Base-by-base conservation (phyloP, 306 rosid species). In the Sicyos baderoa region DNA sequence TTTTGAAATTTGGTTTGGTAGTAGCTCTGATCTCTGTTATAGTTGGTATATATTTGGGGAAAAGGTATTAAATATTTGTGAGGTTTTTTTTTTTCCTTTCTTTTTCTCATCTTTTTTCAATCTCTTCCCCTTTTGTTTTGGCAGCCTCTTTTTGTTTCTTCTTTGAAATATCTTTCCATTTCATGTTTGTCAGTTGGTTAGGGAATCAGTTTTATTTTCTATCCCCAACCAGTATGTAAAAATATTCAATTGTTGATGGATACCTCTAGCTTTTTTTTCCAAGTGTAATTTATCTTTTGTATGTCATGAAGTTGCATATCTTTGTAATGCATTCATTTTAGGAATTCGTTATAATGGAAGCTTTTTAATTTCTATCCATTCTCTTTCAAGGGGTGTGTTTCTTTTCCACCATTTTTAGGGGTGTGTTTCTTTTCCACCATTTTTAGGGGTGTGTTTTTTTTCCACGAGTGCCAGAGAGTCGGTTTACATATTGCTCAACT, bases 41-140 rank as follows among this genome's bases (percentile, higher is more conserved):
- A 74, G 7, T 86, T 21, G 97, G 99, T 71, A 61, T 94, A 66
- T 78, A 90, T 74, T 90, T 94, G 78, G 99, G 97, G 74, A 94
- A 88, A 73, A 85, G 79, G 44, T 94, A 90, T 79, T 94, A 88
- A 81, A 5, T 75, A 21, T 53, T 2, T 49, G 69, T 76, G 80
- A 62, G 63, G 19, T 29, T 76, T 22, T 16, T 13, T 73, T 65
- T 18, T 49, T 66, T 57, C 57, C 77, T 9, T n/a, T 66, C 65
- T 70, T 35, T 70, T 40, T 37, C 0, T 37, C 9, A 4, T 37
- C 7, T 54, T 11, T 40, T 54, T 11, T 40, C 40, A 78, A 77
- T 67, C 52, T 17, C 40, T 29, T 76, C 62, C 51, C 4, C 16
- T 47, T 27, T 18, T 75, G 79, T 17, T 56, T 75, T 84, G 84